A percentile compares a stretch with the other conserved stretches of the same genome.
Conservation (phyloP, 768 basidiomycete genomes). For the Pleurotus cornucopiae region DNA sequence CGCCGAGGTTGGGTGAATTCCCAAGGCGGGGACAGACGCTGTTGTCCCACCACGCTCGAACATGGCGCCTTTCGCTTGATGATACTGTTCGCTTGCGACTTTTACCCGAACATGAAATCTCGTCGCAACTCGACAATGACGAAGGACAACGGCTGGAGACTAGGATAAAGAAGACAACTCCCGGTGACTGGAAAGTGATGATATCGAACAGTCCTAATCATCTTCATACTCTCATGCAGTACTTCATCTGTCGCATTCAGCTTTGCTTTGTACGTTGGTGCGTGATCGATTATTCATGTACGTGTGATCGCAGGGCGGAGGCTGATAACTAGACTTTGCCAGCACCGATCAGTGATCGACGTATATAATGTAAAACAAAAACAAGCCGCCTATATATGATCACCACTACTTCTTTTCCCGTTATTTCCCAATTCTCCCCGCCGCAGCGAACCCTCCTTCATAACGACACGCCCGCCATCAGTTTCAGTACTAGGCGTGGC, state of each 20-base stretch:
- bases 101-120: conserved; percentile 20
- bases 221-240: neutral
- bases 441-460: neutral
- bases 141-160: conserved; percentile 26
- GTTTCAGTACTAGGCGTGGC: neutral
- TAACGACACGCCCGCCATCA: neutral
- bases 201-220: conserved; percentile 49
- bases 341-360: too few species aligned
- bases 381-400: too few species aligned
- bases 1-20: conserved; percentile 54
- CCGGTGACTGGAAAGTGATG: conserved; percentile 60
- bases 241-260: too few species aligned
- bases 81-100: conserved; percentile 17
- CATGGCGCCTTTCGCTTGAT: conserved; percentile 39
- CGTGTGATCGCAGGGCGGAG: too few species aligned
- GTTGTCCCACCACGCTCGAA: conserved; percentile 49
- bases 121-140: conserved; percentile 30
- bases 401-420: neutral
- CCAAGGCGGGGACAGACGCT: conserved; percentile 42
- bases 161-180: conserved; percentile 26
- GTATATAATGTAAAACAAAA: too few species aligned
- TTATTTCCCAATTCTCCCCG: neutral
- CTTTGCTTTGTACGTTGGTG: too few species aligned
- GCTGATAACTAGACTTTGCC: too few species aligned
- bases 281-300: too few species aligned